Conservation (phyloP, 345 rosid species). For the Firmiana major region DNA sequence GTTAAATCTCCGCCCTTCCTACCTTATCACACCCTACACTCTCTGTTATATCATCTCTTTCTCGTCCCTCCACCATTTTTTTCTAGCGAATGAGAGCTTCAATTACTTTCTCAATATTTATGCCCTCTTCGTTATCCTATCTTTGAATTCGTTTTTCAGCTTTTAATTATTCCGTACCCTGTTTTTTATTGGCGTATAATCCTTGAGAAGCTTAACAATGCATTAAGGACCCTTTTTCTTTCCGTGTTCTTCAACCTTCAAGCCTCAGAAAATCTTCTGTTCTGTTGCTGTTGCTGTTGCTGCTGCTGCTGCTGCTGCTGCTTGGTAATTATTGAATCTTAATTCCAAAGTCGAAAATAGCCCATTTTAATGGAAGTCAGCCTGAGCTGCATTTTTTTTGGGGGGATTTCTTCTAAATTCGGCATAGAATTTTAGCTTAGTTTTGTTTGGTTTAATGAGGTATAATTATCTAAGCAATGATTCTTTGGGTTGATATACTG, state of each 20-base stretch:
- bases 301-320: conserved; percentile 23
- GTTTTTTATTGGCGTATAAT: neutral
- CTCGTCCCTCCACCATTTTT: conserved; percentile 22
- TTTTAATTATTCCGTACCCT: neutral
- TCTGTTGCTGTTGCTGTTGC: conserved; percentile 19
- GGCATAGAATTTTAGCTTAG: neutral
- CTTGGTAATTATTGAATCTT: conserved; percentile 22
- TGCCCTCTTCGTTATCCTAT: conserved; percentile 22
- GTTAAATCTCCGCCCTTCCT: conserved; percentile 99
- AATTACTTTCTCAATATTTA: neutral
- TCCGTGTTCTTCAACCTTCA: neutral
- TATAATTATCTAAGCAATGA: neutral
- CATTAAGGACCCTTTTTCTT: conserved; percentile 16
- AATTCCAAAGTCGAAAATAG: neutral
- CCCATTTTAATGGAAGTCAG: neutral
- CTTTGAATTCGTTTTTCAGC: conserved; percentile 3
- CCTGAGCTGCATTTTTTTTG: neutral
- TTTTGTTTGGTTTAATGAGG: neutral
- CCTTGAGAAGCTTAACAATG: neutral
- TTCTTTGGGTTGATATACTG: conserved; percentile 1
- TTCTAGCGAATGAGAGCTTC: conserved; percentile 19
- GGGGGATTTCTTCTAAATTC: neutral
- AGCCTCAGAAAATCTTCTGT: neutral
- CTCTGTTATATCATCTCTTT: conserved; percentile 27
- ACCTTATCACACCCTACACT: conserved; percentile 70